Percentiles rank a stretch among this genome's conserved stretches.
phyloP scores from a whole-genome alignment of 1,284 basidiomycete genomes.

The Papiliotrema nemorosa region DNA sequence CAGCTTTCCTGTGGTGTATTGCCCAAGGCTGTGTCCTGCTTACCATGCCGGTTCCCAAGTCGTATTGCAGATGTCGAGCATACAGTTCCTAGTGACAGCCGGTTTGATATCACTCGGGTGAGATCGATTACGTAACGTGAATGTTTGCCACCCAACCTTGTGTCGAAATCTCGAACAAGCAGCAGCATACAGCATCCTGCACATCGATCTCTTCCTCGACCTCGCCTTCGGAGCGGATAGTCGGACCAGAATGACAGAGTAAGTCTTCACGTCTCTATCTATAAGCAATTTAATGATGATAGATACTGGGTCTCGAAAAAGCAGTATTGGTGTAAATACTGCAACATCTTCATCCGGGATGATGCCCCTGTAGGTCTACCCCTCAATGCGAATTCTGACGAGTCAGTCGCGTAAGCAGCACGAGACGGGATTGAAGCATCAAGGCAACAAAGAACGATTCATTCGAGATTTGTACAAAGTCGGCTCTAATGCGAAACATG shows the following conservation, averaged over 20 bases:
- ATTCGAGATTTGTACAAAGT: constrained; percentile 88
- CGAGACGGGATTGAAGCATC: constrained; percentile 89
- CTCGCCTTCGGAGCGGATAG: background rate
- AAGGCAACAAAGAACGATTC: constrained; percentile 88
- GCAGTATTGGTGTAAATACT: constrained; percentile 54
- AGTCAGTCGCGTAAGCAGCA: constrained; percentile 76
- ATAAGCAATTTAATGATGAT: background rate
- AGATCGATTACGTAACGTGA: too few species aligned
- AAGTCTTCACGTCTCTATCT: background rate
- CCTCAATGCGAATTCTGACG: background rate
- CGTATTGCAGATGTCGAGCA: too few species aligned
- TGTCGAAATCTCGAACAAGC: background rate
- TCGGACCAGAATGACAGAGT: constrained; percentile 12
- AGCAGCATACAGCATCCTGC: background rate
- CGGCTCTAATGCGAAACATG: constrained; percentile 82
- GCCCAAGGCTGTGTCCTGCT: too few species aligned
- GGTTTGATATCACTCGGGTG: too few species aligned
- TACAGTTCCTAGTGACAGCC: too few species aligned
- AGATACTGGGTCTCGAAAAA: constrained; percentile 54
- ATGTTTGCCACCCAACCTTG: background rate
- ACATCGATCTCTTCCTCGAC: too few species aligned
- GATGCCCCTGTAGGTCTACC: constrained; percentile 64
- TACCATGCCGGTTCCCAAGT: too few species aligned
- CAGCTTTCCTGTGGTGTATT: too few species aligned
- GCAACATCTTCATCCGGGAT: constrained; percentile 66